These are phyloP conservation scores for Termitomyces sp. DNA, from an alignment of 1,284 basidiomycete genomes.

Conservation along the genomic window DNA sequence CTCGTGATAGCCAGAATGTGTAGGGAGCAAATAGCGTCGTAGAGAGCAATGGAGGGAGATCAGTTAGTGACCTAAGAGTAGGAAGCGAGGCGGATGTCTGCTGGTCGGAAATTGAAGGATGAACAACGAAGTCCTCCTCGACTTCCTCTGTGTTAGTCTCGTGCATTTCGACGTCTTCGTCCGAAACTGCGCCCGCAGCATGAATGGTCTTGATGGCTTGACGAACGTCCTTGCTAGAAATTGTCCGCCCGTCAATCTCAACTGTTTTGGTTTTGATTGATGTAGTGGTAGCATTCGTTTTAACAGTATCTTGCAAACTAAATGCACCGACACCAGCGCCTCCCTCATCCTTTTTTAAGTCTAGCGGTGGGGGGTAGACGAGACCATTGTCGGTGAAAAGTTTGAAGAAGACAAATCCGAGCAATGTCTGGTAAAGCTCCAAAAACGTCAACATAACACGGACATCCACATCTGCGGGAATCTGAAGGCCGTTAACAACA, in stretches of 20 bases:
- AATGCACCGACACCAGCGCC: slow-evolving; percentile 92
- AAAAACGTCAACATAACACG: slow-evolving; percentile 98
- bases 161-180: slow-evolving; percentile 36
- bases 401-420: slow-evolving; percentile 97
- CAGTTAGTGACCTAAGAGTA: slow-evolving; percentile 73
- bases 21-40: slow-evolving; percentile 78
- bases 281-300: slow-evolving; percentile 24
- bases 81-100: slow-evolving; percentile 56
- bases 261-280: slow-evolving; percentile 36
- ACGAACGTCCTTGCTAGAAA: slow-evolving; percentile 66
- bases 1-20: slow-evolving; percentile 93
- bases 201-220: slow-evolving; percentile 68
- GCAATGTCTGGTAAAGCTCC: slow-evolving; percentile 95
- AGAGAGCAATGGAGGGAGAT: slow-evolving; percentile 48
- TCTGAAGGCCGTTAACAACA: slow-evolving; percentile 39
- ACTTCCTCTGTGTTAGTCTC: slow-evolving; percentile 32
- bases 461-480: slow-evolving; percentile 94
- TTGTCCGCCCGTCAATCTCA: slow-evolving; percentile 49
- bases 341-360: slow-evolving; percentile 78
- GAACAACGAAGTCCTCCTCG: slow-evolving; percentile 70
- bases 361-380: slow-evolving; percentile 92
- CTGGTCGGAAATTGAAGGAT: slow-evolving; percentile 57
- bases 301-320: slow-evolving; percentile 59
- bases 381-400: slow-evolving; percentile 93
- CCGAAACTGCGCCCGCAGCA: slow-evolving; percentile 28